phyloP scores from a whole-genome alignment of 1,284 basidiomycete species.

The Puccinia coronata region DNA sequence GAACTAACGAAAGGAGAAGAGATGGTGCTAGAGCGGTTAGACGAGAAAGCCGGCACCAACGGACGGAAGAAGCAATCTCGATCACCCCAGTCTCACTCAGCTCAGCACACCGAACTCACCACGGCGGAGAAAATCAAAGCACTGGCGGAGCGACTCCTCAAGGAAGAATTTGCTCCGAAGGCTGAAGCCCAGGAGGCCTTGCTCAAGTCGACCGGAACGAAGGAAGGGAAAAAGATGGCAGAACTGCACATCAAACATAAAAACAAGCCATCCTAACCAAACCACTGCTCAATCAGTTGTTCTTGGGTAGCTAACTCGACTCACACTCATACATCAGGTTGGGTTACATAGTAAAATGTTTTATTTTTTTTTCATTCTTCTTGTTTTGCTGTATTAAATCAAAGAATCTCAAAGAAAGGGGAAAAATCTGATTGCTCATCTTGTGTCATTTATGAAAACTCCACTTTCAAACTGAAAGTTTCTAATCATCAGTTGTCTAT shows the following conservation, averaged over 20 bases:
- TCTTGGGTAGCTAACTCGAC: too few relatives aligned
- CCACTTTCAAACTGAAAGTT: too few relatives aligned
- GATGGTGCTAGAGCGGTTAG: constrained; percentile 20
- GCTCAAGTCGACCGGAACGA: not conserved
- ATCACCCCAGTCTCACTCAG: not conserved
- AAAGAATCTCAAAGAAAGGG: too few relatives aligned
- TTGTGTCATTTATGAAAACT: too few relatives aligned
- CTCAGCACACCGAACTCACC: not conserved
- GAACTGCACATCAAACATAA: not conserved
- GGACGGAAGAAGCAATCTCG: not conserved
- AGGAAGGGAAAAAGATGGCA: constrained; percentile 17
- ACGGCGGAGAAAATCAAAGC: constrained; percentile 16
- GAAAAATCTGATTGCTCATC: too few relatives aligned
- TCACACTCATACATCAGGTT: too few relatives aligned
- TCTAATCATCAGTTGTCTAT: too few relatives aligned
- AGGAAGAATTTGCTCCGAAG: constrained; percentile 33
- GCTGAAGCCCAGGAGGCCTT: constrained; percentile 29
- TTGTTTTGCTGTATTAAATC: too few relatives aligned
- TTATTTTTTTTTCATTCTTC: too few relatives aligned
- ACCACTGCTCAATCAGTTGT: too few relatives aligned
- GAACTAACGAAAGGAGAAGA: constrained; percentile 25
- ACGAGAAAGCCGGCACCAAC: constrained; percentile 17
- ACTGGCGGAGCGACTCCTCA: constrained; percentile 28
- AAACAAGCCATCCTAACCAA: too few relatives aligned
- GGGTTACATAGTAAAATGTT: too few relatives aligned